phyloP scores from a whole-genome alignment of 306 rosid species.

The Prinsepia uniflora region DNA sequence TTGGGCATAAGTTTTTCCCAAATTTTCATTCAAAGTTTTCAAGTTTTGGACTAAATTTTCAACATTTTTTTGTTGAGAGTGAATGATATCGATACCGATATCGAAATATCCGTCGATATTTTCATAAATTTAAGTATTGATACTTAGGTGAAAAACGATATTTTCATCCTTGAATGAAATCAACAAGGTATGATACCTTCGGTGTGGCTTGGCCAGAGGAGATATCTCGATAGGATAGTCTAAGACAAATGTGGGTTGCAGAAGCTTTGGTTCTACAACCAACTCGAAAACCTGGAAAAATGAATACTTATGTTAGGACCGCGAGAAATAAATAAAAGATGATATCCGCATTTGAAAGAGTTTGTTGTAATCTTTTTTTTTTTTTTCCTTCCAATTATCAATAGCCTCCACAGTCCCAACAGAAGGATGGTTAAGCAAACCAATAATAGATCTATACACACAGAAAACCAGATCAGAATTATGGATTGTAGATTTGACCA shows the following conservation, averaged over 20 bases:
- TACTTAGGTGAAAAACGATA: too few species aligned
- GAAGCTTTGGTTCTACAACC: slow-evolving; percentile 78
- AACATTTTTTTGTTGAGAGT: too few species aligned
- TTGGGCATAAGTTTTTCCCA: too few species aligned
- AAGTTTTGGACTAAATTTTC: too few species aligned
- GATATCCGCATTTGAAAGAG: slow-evolving; percentile 11
- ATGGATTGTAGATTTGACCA: slow-evolving; percentile 24
- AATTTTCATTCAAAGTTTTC: too few species aligned
- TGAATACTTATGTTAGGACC: slow-evolving; percentile 30
- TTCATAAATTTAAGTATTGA: too few species aligned
- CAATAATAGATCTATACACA: neutral
- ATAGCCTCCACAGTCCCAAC: neutral
- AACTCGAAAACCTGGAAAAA: slow-evolving; percentile 77
- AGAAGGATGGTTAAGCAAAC: neutral
- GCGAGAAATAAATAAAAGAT: slow-evolving; percentile 7
- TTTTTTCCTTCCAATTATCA: neutral
- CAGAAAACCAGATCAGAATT: slow-evolving; percentile 1
- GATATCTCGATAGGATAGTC: slow-evolving; percentile 97
- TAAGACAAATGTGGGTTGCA: slow-evolving; percentile 95
- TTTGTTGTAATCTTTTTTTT: neutral
- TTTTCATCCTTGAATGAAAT: neutral
- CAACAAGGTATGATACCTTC: slow-evolving; percentile 50
- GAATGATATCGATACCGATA: too few species aligned
- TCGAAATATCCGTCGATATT: too few species aligned
- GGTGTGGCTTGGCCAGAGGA: slow-evolving; percentile 94